Percentiles rank a stretch among this genome's conserved stretches.
Evolutionary conservation across 192 early-diverging fungal genomes (phyloP).

Genomic region (Funneliformis mosseae): DNA sequence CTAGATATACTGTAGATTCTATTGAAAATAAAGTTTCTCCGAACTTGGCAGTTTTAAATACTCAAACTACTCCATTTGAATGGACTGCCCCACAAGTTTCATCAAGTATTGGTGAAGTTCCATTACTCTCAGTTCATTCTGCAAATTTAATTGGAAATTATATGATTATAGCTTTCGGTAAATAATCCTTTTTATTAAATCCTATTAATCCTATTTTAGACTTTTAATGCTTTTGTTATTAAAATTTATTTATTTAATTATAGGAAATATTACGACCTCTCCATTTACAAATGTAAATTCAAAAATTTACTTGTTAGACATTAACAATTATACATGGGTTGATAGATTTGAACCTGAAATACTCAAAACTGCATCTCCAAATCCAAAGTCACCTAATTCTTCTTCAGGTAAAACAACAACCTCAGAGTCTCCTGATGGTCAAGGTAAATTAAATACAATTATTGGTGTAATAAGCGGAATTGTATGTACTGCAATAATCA

Average conservation of each 20-base stretch:
- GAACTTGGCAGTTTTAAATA: background rate
- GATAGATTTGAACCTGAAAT: background rate
- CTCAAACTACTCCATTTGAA: background rate
- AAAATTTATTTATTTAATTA: background rate
- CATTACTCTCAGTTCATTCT: background rate
- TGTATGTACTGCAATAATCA: background rate
- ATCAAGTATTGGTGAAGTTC: background rate
- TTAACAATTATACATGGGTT: background rate
- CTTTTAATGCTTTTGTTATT: background rate
- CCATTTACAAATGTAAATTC: background rate
- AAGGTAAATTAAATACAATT: background rate
- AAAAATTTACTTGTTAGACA: background rate
- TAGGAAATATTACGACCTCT: background rate
- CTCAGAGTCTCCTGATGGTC: too few relatives aligned
- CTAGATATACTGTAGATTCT: background rate
- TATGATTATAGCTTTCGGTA: conserved; percentile 9
- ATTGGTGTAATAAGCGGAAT: background rate
- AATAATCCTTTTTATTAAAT: background rate
- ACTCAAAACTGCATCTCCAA: too few relatives aligned
- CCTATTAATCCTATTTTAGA: background rate
- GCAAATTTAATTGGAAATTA: background rate
- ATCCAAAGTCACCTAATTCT: too few relatives aligned
- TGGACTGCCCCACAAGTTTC: background rate
- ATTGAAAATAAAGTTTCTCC: background rate
- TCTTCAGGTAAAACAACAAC: background rate